These are phyloP conservation scores for Diaporthe eres DNA, from an alignment of 2,329 filamentous ascomycete genomes.

Conservation along the genomic window DNA sequence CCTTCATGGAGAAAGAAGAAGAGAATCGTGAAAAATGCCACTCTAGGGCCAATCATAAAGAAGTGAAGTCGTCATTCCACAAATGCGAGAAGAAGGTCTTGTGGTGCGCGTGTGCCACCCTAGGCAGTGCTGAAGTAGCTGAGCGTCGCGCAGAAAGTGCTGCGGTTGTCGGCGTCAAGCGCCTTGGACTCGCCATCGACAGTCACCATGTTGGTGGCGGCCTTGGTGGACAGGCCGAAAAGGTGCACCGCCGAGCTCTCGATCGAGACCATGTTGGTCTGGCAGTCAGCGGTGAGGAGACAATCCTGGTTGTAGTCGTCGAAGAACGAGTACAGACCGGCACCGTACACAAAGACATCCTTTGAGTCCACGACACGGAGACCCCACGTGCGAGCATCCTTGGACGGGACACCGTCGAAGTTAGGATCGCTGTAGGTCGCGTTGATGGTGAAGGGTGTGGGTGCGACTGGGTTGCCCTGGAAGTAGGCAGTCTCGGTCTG, in stretches of 20 bases:
- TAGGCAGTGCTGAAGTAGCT: conserved; percentile 60
- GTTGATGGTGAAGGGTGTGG: conserved; percentile 74
- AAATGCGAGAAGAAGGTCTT: neutral
- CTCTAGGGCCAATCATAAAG: conserved; percentile 32
- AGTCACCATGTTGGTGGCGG: conserved; percentile 80
- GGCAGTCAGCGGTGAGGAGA: conserved; percentile 77
- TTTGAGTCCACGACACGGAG: conserved; percentile 78
- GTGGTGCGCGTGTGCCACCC: neutral
- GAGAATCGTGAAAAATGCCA: conserved; percentile 34
- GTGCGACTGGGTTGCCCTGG: conserved; percentile 84
- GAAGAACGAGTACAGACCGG: conserved; percentile 86
- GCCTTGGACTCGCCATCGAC: conserved; percentile 68
- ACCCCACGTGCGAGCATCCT: conserved; percentile 83
- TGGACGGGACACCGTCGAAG: conserved; percentile 66
- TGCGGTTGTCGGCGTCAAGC: conserved; percentile 73
- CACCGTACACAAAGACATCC: conserved; percentile 79
- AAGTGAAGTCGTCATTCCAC: conserved; percentile 36
- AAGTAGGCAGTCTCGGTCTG: conserved; percentile 93
- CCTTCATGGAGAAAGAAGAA: conserved; percentile 42
- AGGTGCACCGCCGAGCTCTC: conserved; percentile 75
- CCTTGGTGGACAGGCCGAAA: conserved; percentile 82
- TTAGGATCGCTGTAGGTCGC: conserved; percentile 75
- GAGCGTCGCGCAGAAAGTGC: conserved; percentile 75
- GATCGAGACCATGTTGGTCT: conserved; percentile 82
- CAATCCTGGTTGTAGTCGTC: conserved; percentile 84